A percentile compares a stretch with the other conserved stretches of the same genome.
Evolutionary conservation across 2,329 filamentous ascomycete genomes (phyloP).

Genomic region (Alternaria alternata): DNA sequence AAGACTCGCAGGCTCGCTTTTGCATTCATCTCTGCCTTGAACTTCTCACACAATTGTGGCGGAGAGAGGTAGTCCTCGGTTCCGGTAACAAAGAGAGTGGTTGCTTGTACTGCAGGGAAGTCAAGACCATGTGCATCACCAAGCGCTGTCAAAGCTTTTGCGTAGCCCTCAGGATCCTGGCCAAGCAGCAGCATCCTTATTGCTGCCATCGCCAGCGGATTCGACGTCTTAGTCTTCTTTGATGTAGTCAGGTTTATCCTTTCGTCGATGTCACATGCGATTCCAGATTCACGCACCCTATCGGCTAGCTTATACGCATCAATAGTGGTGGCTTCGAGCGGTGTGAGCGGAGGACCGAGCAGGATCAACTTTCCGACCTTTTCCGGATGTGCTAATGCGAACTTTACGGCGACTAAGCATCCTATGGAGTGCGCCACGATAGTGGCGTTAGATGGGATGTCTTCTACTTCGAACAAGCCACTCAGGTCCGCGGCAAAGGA

Average conservation of each 20-base stretch:
- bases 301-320: background rate
- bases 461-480: slow-evolving; percentile 49
- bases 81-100: background rate
- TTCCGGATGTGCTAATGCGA: slow-evolving; percentile 52
- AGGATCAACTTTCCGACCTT: background rate
- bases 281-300: background rate
- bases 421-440: slow-evolving; percentile 63
- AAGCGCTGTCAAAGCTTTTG: slow-evolving; percentile 62
- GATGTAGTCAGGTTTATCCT: background rate
- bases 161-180: slow-evolving; percentile 63
- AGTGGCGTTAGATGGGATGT: slow-evolving; percentile 45
- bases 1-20: slow-evolving; percentile 46
- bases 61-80: background rate
- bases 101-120: slow-evolving; percentile 22
- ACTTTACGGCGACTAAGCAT: slow-evolving; percentile 57
- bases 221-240: slow-evolving; percentile 14
- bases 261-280: slow-evolving; percentile 38
- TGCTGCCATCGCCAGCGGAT: slow-evolving; percentile 55
- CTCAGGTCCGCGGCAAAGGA: slow-evolving; percentile 48
- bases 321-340: background rate
- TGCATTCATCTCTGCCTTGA: background rate
- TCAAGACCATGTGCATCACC: slow-evolving; percentile 52
- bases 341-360: background rate
- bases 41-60: background rate
- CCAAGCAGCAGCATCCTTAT: slow-evolving; percentile 56